A percentile compares a stretch with the other conserved stretches of the same genome.
Conservation (phyloP, 2,329 filamentous ascomycete genomes). For the Akanthomyces uredinophilus region DNA sequence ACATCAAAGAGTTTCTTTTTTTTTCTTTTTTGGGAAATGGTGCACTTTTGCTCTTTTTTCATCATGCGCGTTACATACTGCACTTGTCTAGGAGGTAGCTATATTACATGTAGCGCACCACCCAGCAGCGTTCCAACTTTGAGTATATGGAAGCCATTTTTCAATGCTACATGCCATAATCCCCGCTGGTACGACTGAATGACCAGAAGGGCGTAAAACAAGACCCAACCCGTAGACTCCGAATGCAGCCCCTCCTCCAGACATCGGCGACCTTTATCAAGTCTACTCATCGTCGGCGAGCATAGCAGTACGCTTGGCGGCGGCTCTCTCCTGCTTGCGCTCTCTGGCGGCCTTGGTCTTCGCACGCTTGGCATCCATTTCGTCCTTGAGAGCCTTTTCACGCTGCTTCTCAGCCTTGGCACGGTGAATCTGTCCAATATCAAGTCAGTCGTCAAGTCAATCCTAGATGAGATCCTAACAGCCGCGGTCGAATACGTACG, state of each 20-base stretch:
- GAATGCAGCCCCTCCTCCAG: constrained; percentile 53
- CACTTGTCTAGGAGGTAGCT: constrained; percentile 2
- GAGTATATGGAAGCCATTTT: constrained; percentile 49
- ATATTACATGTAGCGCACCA: constrained; percentile 2
- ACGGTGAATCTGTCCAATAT: constrained; percentile 79
- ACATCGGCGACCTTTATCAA: constrained; percentile 41
- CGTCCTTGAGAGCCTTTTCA: constrained; percentile 93
- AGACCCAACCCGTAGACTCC: constrained; percentile 56
- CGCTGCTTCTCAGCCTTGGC: constrained; percentile 99
- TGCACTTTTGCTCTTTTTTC: constrained; percentile 12
- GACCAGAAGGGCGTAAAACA: constrained; percentile 42
- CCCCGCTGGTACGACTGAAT: constrained; percentile 46
- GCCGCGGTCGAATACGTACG: constrained; percentile 60
- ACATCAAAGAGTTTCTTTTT: background rate
- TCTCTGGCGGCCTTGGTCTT: constrained; percentile 99
- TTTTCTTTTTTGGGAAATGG: background rate
- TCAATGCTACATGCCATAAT: constrained; percentile 55
- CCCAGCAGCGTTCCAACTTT: constrained; percentile 22
- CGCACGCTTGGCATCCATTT: constrained; percentile 99
- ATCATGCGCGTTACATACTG: constrained; percentile 13
- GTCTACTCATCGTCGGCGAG: constrained; percentile 59
- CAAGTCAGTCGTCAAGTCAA: constrained; percentile 6
- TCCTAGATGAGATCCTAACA: constrained; percentile 3
- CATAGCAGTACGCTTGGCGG: constrained; percentile 85
- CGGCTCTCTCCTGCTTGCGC: constrained; percentile 89